Conservation (phyloP, 2,329 filamentous ascomycete genomes). For the Albifimbria verrucaria region DNA sequence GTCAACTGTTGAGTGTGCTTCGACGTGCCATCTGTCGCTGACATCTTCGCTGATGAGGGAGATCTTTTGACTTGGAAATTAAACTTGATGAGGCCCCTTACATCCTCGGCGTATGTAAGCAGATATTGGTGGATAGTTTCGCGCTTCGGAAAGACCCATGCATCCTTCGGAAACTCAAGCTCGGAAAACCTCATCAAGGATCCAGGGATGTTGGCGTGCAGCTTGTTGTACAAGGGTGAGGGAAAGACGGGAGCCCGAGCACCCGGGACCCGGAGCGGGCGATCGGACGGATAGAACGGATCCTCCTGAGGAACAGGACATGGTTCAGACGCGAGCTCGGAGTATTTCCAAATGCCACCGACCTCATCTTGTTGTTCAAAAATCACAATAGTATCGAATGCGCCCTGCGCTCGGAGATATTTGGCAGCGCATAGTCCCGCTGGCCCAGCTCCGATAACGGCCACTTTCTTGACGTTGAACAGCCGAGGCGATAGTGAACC, state of each 20-base stretch:
- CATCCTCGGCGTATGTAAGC: conserved; percentile 64
- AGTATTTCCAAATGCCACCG: conserved; percentile 88
- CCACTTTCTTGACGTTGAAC: conserved; percentile 59
- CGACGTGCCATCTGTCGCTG: conserved; percentile 59
- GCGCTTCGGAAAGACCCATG: conserved; percentile 72
- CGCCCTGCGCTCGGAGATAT: conserved; percentile 68
- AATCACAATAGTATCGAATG: conserved; percentile 67
- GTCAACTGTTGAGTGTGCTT: conserved; percentile 47
- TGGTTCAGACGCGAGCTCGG: conserved; percentile 42
- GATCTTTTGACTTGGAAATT: conserved; percentile 65
- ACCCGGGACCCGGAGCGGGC: conserved; percentile 50
- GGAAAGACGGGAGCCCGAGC: conserved; percentile 58
- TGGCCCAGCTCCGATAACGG: conserved; percentile 80
- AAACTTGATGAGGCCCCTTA: conserved; percentile 67
- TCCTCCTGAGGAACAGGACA: conserved; percentile 66
- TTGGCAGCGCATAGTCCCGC: conserved; percentile 76
- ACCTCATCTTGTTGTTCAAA: conserved; percentile 77
- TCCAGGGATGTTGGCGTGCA: conserved; percentile 86
- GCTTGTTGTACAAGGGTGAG: conserved; percentile 77
- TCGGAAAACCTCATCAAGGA: conserved; percentile 79
- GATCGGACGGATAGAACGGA: conserved; percentile 59
- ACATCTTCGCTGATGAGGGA: conserved; percentile 22
- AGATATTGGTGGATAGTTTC: conserved; percentile 72
- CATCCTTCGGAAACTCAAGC: conserved; percentile 57
- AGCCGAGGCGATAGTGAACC: conserved; percentile 20